Evolutionary conservation across 139 green algal genomes (phyloP).

Genomic region (Auxenochlorella pyrenoidosa): DNA sequence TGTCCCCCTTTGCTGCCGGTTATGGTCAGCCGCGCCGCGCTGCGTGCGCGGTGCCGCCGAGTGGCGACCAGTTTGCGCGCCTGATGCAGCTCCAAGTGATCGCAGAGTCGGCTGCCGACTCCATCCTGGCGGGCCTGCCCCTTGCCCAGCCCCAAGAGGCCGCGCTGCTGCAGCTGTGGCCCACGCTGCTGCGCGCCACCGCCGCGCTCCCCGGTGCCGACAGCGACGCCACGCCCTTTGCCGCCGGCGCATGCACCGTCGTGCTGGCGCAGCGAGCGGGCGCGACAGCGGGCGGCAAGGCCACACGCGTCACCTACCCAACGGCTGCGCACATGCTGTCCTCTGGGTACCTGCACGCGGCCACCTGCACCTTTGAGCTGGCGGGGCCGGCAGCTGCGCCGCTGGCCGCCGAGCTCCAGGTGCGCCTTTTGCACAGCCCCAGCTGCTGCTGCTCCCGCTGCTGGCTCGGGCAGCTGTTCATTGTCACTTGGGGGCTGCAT

Average conservation of each 20-base stretch:
- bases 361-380: constrained; percentile 7
- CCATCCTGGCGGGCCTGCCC: background rate
- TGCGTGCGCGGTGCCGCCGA: background rate
- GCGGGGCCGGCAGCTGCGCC: background rate
- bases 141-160: background rate
- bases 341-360: background rate
- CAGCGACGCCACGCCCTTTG: background rate
- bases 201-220: background rate
- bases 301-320: background rate
- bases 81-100: constrained; percentile 7
- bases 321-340: background rate
- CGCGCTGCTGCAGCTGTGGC: constrained; percentile 12
- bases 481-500: background rate
- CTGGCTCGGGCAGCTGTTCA: too few relatives aligned
- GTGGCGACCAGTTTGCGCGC: background rate
- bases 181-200: constrained; percentile 8
- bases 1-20: background rate
- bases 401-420: background rate
- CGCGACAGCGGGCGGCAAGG: background rate
- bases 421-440: too few relatives aligned
- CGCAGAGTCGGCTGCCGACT: background rate
- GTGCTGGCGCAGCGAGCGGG: background rate
- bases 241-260: background rate
- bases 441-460: too few relatives aligned
- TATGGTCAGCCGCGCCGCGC: background rate